Base-by-base conservation (phyloP, 768 basidiomycete genomes). In the Mycena rebaudengoi region DNA sequence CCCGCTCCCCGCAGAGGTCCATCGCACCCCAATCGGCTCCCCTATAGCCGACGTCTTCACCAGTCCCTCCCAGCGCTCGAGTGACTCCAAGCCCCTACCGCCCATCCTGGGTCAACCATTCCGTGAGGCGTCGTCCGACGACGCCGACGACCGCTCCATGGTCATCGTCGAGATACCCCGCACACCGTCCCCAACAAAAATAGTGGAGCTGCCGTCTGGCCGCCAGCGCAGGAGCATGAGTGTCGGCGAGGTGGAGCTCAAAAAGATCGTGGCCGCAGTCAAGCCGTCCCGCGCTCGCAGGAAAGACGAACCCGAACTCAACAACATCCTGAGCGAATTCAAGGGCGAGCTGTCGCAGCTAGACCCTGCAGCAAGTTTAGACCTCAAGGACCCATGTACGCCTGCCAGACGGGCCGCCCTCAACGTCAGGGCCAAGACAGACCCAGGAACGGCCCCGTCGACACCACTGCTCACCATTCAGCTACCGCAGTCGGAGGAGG, bases 151-250 rank as follows among this genome's bases (percentile, higher is more conserved):
- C 66, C 77, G 76, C 46, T 88, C 89, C 7, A 77, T 88, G 50
- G 84, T 90, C 4, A 80, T 90, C 55, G 80, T 88, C 37, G 85
- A 89, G 46, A 65, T 82, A 26, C 73, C 80, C 29, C 75, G 81
- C 53, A 75, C 80, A 30, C 80, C 78, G 39, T 72, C 77, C 8
- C 73, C 72, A 29, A 58, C 69, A 26, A 71, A 72, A 41, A 69
- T 71, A 11, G 67, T 75, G 16, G 71, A 72, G 43, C 71, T 73
- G 20, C 75, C 72, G 37, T 53, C 67, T 18, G 62, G 69, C 50
- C 74, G 73, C 65, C 88, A 90, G 68, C 85, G 90, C 67, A 80
- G 91, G 62, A 92, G 91, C 71, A 86, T 89, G 85, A 93, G 91
- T 67, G 86, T 91, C 52, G 85, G 89, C 51, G 87, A 91, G 70